Evolutionary conservation across 192 early-diverging fungal genomes (phyloP).

Genomic region (Coemansia sp.): DNA sequence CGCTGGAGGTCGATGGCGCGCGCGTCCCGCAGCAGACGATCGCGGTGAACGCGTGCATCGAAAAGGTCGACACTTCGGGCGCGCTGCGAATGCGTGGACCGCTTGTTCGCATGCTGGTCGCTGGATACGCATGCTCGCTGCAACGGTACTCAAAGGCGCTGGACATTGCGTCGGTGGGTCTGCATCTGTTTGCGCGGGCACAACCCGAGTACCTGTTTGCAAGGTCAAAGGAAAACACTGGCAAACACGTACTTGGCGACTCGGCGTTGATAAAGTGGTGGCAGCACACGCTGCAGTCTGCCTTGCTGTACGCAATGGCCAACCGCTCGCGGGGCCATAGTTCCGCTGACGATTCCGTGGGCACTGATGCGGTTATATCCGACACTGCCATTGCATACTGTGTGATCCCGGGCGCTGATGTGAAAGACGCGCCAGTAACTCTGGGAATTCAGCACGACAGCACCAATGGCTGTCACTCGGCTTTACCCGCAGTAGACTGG

Average conservation of each 20-base stretch:
- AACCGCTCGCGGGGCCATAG: neutral
- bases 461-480: neutral
- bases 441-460: constrained; percentile 3
- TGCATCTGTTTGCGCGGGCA: constrained; percentile 75
- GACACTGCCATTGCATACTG: constrained; percentile 18
- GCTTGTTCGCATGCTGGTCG: constrained; percentile 23
- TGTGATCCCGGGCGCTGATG: constrained; percentile 29
- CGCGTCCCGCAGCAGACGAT: constrained; percentile 3
- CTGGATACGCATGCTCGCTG: constrained; percentile 36
- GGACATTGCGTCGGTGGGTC: constrained; percentile 7
- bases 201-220: constrained; percentile 86
- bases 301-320: constrained; percentile 10
- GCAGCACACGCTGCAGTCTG: constrained; percentile 52
- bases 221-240: constrained; percentile 58
- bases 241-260: constrained; percentile 64
- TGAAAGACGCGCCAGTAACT: constrained; percentile 16
- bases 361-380: no score
- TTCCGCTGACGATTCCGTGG: no score
- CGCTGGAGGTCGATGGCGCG: constrained; percentile 5
- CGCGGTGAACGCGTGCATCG: constrained; percentile 35
- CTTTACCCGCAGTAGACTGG: constrained; percentile 13
- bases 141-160: constrained; percentile 14
- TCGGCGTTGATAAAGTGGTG: constrained; percentile 72
- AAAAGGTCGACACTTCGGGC: constrained; percentile 47
- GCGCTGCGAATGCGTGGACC: constrained; percentile 21